Evolutionary conservation across 148 eudicot species (phyloP).

Genomic region (Camellia lanceoleosa): DNA sequence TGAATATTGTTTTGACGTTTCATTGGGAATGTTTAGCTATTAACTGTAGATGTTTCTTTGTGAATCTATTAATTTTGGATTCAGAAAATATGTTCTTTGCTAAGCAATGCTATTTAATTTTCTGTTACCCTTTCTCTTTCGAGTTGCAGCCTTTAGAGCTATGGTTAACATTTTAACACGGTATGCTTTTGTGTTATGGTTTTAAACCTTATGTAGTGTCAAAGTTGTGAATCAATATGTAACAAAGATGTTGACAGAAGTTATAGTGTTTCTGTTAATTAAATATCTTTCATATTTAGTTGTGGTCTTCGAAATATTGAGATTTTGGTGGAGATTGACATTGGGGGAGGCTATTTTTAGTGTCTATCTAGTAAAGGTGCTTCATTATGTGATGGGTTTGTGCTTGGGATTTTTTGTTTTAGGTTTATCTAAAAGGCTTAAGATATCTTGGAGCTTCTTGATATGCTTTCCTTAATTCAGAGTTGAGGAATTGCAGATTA

Average conservation of each 20-base stretch:
- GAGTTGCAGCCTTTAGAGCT: slow-evolving; percentile 99
- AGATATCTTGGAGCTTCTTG: not conserved
- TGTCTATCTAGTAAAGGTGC: not conserved
- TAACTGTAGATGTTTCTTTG: not conserved
- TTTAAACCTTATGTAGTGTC: not conserved
- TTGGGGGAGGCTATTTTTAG: not conserved
- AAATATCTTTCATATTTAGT: not conserved
- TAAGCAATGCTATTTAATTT: not conserved
- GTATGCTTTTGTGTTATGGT: slow-evolving; percentile 39
- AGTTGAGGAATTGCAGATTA: not conserved
- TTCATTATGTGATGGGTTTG: not conserved
- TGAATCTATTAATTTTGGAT: not conserved
- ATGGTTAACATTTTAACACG: slow-evolving; percentile 98
- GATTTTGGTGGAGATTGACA: not conserved
- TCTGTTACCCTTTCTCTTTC: slow-evolving; percentile 18
- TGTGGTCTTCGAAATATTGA: not conserved
- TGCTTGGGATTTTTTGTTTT: not conserved
- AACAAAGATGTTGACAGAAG: not conserved
- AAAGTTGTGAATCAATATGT: not conserved
- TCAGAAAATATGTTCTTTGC: slow-evolving; percentile 4
- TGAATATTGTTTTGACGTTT: not conserved
- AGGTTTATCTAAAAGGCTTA: not conserved
- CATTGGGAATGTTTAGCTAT: not conserved
- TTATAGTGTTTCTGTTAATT: not conserved
- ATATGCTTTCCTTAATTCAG: not conserved